These are phyloP conservation scores for Shiraia sp. DNA, from an alignment of 2,329 filamentous ascomycete genomes.

Conservation along the genomic window DNA sequence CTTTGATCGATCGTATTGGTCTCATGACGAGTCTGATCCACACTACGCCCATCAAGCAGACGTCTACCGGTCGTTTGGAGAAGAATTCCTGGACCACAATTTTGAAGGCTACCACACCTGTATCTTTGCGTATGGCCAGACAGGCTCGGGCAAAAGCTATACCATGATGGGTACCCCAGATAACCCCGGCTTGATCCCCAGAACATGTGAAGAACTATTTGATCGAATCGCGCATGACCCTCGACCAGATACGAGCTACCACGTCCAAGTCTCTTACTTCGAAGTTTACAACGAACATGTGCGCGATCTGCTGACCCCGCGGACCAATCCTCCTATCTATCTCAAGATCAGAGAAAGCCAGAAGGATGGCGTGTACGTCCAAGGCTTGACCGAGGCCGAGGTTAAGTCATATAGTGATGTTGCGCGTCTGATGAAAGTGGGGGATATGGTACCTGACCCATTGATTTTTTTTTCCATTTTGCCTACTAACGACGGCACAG, in stretches of 20 bases:
- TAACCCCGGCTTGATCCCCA: constrained; percentile 87
- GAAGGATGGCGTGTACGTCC: constrained; percentile 93
- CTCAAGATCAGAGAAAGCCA: constrained; percentile 97
- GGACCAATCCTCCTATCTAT: constrained; percentile 81
- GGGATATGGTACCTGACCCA: constrained; percentile 62
- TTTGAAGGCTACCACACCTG: constrained; percentile 99
- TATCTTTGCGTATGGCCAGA: constrained; percentile 98
- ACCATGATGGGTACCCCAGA: constrained; percentile 93
- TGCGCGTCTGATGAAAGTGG: constrained; percentile 84
- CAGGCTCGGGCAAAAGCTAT: constrained; percentile 96
- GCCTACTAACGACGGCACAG: constrained; percentile 17
- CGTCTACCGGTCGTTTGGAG: constrained; percentile 89
- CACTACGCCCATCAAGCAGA: constrained; percentile 93
- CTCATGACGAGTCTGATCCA: constrained; percentile 74
- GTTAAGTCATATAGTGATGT: constrained; percentile 88
- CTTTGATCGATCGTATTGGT: constrained; percentile 99
- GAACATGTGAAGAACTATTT: constrained; percentile 95
- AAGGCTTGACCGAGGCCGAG: constrained; percentile 91
- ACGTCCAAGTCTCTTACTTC: constrained; percentile 96
- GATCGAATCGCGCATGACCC: constrained; percentile 86
- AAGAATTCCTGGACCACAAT: constrained; percentile 98
- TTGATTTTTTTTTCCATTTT: not conserved
- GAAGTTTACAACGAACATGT: constrained; percentile 99
- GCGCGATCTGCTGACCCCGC: constrained; percentile 83
- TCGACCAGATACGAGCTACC: constrained; percentile 91